Evolutionary conservation across 768 basidiomycete species (phyloP), one percentile per base, ranked within the genome.

Genomic region (Boletales sp.): DNA sequence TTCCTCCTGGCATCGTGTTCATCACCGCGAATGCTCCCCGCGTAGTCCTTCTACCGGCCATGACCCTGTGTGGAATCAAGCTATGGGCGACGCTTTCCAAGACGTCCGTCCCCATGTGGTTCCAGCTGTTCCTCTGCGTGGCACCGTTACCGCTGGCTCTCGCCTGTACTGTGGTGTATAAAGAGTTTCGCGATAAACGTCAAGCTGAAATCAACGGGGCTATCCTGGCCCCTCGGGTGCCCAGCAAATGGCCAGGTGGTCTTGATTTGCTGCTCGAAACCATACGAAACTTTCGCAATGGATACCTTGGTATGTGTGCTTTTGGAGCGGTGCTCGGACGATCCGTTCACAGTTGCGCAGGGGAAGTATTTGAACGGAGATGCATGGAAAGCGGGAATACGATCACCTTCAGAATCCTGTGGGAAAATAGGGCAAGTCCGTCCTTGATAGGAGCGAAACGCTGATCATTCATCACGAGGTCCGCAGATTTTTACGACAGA

Each of bases 401-500:
- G 4, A 55, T 71, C 48, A 70, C 65, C 35, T 31, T 71, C 10
- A 58, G 60, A 12, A 51, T 72, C 7, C 59, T 78, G 32, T 74
- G 69, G 49, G 70, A 74, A 42, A 61, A 72, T 42, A 60, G 66
- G 61, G 76, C 68, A 41, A 12, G 70, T 58, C 12, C 38, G 14
- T 31, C 10, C n/a, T 45, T 31, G 43, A 46, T 54, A 37, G 46
- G n/a, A 39, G 32, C 36, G 28, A 38, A n/a, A 34, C 34, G 18
- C 41, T n/a, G 31, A 32, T 53, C 30, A 31, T 34, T 43, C 32
- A 39, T 25, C 19, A 32, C 5, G 25, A 7, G 6, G 32, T 34
- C 18, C 28, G 8, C 47, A 78, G 76, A 58, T 79, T 45, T 56
- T 79, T 11, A 80, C 78, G 1, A 54, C 57, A 8, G 79, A 81